Evolutionary conservation across 331 rosid species (phyloP).

Genomic region (Prunus yedoensis): DNA sequence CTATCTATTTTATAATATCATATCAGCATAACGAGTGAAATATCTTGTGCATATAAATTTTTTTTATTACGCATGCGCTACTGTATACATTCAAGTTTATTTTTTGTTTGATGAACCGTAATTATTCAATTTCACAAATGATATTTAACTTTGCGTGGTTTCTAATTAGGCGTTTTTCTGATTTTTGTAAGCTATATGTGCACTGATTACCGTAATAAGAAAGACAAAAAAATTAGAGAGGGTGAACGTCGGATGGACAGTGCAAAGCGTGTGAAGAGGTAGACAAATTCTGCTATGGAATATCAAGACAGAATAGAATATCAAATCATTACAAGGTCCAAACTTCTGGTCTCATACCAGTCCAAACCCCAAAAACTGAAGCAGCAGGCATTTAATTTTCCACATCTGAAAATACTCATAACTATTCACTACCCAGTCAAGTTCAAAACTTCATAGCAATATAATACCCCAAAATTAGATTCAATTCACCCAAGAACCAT

Average conservation of each 20-base stretch:
- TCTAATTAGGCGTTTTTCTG: too few species aligned
- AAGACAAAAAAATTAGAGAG: neutral
- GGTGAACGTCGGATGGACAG: conserved; percentile 26
- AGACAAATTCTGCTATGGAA: conserved; percentile 22
- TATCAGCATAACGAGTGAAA: too few species aligned
- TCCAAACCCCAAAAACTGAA: conserved; percentile 22
- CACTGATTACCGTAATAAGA: neutral
- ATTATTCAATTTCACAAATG: too few species aligned
- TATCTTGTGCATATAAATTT: too few species aligned
- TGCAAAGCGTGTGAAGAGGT: conserved; percentile 34
- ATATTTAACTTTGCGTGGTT: too few species aligned
- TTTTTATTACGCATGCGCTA: too few species aligned
- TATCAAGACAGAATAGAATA: neutral
- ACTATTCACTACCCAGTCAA: conserved; percentile 17
- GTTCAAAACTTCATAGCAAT: conserved; percentile 20
- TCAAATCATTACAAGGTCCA: conserved; percentile 33
- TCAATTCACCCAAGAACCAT: conserved; percentile 39
- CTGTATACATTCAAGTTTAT: too few species aligned
- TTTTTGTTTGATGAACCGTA: too few species aligned
- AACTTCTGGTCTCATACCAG: conserved; percentile 48
- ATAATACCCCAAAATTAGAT: conserved; percentile 21
- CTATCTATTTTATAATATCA: too few species aligned
- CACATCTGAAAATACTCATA: neutral
- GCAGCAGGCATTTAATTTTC: conserved; percentile 15
- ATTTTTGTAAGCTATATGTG: too few species aligned